These are phyloP conservation scores for Fremontodendron californicum DNA, from an alignment of 345 rosid species.

Conservation along the genomic window DNA sequence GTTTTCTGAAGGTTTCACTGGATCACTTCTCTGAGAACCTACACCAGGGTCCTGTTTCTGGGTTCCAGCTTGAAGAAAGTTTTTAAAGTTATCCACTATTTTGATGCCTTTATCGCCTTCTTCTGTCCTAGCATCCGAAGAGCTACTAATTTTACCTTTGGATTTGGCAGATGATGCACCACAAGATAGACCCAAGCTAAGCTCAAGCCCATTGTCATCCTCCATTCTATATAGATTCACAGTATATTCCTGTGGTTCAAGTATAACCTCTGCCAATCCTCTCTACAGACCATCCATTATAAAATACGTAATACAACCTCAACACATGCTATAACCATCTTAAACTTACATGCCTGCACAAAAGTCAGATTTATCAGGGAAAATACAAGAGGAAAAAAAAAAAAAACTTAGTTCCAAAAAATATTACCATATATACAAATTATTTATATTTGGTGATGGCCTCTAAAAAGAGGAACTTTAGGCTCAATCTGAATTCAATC, in stretches of 20 bases:
- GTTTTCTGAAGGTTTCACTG: slow-evolving; percentile 64
- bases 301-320: not conserved
- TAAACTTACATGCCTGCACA: not conserved
- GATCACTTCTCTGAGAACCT: slow-evolving; percentile 62
- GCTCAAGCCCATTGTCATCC: slow-evolving; percentile 87
- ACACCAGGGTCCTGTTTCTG: slow-evolving; percentile 56
- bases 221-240: slow-evolving; percentile 46
- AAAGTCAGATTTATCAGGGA: not conserved
- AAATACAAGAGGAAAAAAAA: too few species aligned
- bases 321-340: not conserved
- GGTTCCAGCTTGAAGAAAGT: slow-evolving; percentile 53
- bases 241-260: not conserved
- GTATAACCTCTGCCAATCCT: not conserved
- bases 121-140: slow-evolving; percentile 52
- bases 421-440: not conserved
- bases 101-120: slow-evolving; percentile 66
- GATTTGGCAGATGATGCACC: slow-evolving; percentile 69
- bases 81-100: slow-evolving; percentile 64
- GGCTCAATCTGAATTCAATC: not conserved
- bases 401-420: not conserved
- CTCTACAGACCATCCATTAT: not conserved
- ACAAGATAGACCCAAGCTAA: slow-evolving; percentile 86
- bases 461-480: not conserved
- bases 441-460: not conserved
- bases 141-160: slow-evolving; percentile 54